Evolutionary conservation across 805 yeast species (phyloP), one percentile per base, ranked within the genome.

Genomic region (Wickerhamomyces tratensis): DNA sequence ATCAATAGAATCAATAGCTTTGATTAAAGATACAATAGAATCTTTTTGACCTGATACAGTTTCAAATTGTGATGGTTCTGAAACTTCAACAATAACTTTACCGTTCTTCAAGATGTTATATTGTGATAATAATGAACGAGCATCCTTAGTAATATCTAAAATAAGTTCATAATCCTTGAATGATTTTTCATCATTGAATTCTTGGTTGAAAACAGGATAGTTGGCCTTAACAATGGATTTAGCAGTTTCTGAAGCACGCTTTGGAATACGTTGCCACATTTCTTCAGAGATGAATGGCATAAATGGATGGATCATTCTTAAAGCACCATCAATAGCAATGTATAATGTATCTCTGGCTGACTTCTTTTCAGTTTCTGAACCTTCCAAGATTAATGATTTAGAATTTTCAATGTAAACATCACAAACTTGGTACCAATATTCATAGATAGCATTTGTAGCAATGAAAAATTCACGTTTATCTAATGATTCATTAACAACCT

Each of bases 381-480:
- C 98, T 65, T 91, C 98, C 57, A 84, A 74, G 58, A 93, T 88
- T 65, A 91, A 76, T 47, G 79, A 77, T 74, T 93, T 93, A 53
- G 96, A 87, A 75, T 93, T 93, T 73, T 93, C 98, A 67, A 93
- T 93, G 74, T 88, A 93, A 41, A 93, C 95, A 62, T 93, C 98
- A 76, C 98, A 93, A 51, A 93, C 74, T 63, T 88, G 93, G 46
- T 83, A 73, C 98, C 98, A 93, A 77, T 83, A 93, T 68, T 82
- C 84, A 72, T 93, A 93, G 47, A 91, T 79, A 37, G 86, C 80
- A 59, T 76, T 78, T 25, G 98, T 89, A 35, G 95, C 77, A 52
- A 79, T 89, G 61, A 85, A 76, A 71, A 93, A 93, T 54, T 91
- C 95, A 63, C 97, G 82, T 49, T 72, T 72, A 41, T 91, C 97